Evolutionary conservation across 129 eudicot genomes (phyloP), one percentile per base, ranked within the genome.

Genomic region (Erigeron canadensis): DNA sequence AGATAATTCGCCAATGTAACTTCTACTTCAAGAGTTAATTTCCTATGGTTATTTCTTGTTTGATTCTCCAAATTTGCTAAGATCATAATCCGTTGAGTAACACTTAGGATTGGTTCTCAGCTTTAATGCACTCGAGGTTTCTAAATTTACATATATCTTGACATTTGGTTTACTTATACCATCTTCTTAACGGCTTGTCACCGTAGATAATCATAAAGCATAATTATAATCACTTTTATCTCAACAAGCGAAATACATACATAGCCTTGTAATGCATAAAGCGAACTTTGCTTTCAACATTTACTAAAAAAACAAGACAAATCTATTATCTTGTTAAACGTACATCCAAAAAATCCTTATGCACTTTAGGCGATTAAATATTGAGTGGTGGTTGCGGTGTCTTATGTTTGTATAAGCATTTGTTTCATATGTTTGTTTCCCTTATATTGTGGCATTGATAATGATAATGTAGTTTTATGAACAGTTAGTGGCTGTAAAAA

Each of bases 401-500:
- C 17, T 34, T 16, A 5, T 44, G 41, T 73, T 17, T 48, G 0
- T 47, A 4, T 28, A 28, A 28, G 34, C 11, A 8, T 56, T 40
- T 54, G 5, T 18, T 18, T 43, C 17, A 2, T 4, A 51, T 46
- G 8, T 61, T 8, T 58, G 13, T 58, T 17, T 21, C 42, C 50
- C 8, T 55, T 61, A 6, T 16, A 73, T 63, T 62, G 19, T 48
- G 50, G 73, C 41, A 38, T 10, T 79, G 65, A 76, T 73, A 0
- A 65, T 67, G n/a, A n/a, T n/a, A n/a, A n/a, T 78, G 47, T n/a
- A 23, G 10, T 63, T 67, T 76, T 21, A 21, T 63, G 60, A 76
- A 18, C 86, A 93, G 98, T 18, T 84, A 63, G 89, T 92, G 72
- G 98, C 98, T 53, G 77, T 85, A 57, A 92, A 92, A 81, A 85